phyloP scores from a whole-genome alignment of 2,329 filamentous ascomycete species.

The Paecilomyces variotii region DNA sequence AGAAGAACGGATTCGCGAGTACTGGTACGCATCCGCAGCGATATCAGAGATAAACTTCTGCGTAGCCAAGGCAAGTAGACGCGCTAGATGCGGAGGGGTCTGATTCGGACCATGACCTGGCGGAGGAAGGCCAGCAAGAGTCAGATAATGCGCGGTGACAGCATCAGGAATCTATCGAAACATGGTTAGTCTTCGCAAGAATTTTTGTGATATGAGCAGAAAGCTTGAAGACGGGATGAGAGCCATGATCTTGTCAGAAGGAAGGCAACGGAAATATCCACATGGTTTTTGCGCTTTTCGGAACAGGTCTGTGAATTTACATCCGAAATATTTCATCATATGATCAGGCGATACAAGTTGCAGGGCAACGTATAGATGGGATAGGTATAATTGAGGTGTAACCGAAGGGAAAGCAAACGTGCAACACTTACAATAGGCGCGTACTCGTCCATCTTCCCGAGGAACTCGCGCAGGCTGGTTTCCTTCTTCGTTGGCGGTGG shows the following conservation, averaged over 20 bases:
- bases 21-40: conserved; percentile 95
- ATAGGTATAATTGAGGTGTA: background rate
- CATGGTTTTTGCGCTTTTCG: conserved; percentile 8
- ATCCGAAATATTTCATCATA: conserved; percentile 12
- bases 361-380: background rate
- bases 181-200: conserved; percentile 5
- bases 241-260: conserved; percentile 7
- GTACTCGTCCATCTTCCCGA: conserved; percentile 96
- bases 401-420: background rate
- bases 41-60: conserved; percentile 99
- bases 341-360: conserved; percentile 5
- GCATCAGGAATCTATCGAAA: conserved; percentile 80
- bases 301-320: conserved; percentile 14
- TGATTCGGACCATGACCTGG: conserved; percentile 74
- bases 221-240: background rate
- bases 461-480: conserved; percentile 81
- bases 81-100: conserved; percentile 71
- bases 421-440: conserved; percentile 77
- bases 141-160: conserved; percentile 96
- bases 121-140: conserved; percentile 85
- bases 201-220: background rate
- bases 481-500: conserved; percentile 73
- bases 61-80: conserved; percentile 90
- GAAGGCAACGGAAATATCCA: conserved; percentile 14
- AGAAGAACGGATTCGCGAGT: conserved; percentile 88